Conservation (phyloP, 768 basidiomycete species). For the Hydnomerulius pinastri region DNA sequence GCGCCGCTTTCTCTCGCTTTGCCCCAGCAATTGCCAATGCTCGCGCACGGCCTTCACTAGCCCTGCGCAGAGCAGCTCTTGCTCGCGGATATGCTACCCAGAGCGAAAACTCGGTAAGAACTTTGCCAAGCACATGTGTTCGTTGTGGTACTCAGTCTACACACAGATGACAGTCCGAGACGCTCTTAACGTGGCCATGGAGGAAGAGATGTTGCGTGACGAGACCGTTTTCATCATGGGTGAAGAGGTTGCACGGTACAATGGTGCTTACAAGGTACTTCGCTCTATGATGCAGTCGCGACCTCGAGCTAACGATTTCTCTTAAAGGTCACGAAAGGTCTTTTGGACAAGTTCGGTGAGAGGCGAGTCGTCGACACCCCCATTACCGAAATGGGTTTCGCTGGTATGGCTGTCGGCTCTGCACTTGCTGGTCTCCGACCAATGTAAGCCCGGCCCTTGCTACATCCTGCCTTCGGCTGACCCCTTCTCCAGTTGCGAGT, state of each 20-base stretch:
- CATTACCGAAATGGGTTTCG: slow-evolving; percentile 98
- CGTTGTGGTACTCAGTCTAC: slow-evolving; percentile 16
- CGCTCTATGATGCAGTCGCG: neutral
- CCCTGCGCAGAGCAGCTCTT: slow-evolving; percentile 43
- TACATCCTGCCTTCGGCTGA: slow-evolving; percentile 7
- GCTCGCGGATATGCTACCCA: slow-evolving; percentile 68
- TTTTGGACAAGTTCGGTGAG: slow-evolving; percentile 99
- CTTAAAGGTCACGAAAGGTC: slow-evolving; percentile 90
- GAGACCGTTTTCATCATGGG: slow-evolving; percentile 94
- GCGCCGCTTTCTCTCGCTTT: slow-evolving; percentile 64
- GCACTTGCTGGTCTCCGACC: slow-evolving; percentile 94
- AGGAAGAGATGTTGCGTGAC: slow-evolving; percentile 98
- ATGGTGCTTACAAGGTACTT: slow-evolving; percentile 91
- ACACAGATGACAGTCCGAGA: slow-evolving; percentile 96
- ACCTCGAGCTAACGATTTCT: slow-evolving; percentile 12
- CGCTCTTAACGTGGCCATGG: slow-evolving; percentile 96
- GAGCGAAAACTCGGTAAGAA: slow-evolving; percentile 49
- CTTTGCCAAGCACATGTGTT: slow-evolving; percentile 14
- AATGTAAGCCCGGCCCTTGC: slow-evolving; percentile 52
- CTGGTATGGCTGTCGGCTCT: slow-evolving; percentile 93
- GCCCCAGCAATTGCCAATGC: slow-evolving; percentile 48
- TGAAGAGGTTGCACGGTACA: slow-evolving; percentile 98
- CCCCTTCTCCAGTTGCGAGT: slow-evolving; percentile 75
- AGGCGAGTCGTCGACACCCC: slow-evolving; percentile 97
- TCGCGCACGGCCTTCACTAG: slow-evolving; percentile 43